Evolutionary conservation across 192 early-diverging fungal species (phyloP).

Genomic region (Dissophora ornata): DNA sequence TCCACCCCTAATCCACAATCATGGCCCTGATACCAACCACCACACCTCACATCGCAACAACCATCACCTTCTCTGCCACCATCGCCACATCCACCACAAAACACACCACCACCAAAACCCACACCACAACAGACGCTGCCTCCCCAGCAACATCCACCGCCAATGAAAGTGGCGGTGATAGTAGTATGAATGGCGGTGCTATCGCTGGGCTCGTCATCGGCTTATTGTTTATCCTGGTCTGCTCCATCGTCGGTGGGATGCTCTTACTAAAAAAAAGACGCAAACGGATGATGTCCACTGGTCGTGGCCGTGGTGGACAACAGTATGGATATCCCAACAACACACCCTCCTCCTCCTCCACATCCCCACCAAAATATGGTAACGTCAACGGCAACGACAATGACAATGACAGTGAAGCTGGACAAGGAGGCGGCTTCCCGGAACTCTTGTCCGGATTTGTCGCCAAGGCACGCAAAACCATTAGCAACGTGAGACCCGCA

Average conservation of each 20-base stretch:
- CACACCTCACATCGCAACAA: no score
- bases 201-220: slow-evolving; percentile 35
- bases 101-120: no score
- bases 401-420: neutral
- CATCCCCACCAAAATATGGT: neutral
- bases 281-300: slow-evolving; percentile 31
- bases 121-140: no score
- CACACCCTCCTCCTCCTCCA: neutral
- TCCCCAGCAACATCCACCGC: no score
- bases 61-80: no score
- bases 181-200: slow-evolving; percentile 33
- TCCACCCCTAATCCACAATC: no score
- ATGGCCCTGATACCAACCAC: no score
- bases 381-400: neutral
- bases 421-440: neutral
- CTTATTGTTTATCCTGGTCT: slow-evolving; percentile 12
- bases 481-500: neutral
- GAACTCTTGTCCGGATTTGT: slow-evolving; percentile 1
- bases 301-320: neutral
- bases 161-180: no score
- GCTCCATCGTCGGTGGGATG: slow-evolving; percentile 26
- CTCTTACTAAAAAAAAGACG: slow-evolving; percentile 31
- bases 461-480: slow-evolving; percentile 2
- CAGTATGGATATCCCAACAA: slow-evolving; percentile 11
- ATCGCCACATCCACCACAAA: no score